Percentiles rank a stretch among this genome's conserved stretches.
These are phyloP conservation scores for Dichomitus squalens DNA, from an alignment of 1,284 basidiomycete species.

Conservation along the genomic window DNA sequence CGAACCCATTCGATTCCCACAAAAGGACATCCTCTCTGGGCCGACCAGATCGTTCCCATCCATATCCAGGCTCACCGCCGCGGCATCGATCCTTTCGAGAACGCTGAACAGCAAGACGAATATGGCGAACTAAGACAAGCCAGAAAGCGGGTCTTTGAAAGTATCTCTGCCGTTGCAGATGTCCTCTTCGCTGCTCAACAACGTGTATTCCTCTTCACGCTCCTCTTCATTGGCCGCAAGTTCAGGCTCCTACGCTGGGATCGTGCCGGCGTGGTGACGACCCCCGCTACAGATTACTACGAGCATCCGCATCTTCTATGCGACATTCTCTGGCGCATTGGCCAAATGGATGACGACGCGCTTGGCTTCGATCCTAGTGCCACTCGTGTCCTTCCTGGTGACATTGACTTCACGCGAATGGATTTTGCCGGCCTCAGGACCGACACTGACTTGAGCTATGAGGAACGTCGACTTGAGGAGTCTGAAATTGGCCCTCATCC, in stretches of 20 bases:
- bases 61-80: background rate
- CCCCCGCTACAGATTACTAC: slow-evolving; percentile 6
- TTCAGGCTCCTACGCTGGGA: slow-evolving; percentile 10
- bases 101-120: background rate
- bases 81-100: background rate
- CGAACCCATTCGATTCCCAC: background rate
- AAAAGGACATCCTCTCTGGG: background rate
- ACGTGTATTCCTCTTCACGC: slow-evolving; percentile 5
- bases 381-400: background rate
- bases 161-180: background rate
- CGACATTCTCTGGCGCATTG: no score
- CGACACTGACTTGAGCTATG: background rate
- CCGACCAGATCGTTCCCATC: slow-evolving; percentile 35
- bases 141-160: no score
- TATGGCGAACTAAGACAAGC: no score
- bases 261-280: slow-evolving; percentile 4
- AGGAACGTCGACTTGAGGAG: background rate
- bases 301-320: slow-evolving; percentile 1
- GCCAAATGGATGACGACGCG: background rate
- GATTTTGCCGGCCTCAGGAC: background rate
- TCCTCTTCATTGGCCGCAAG: background rate
- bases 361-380: slow-evolving; percentile 12
- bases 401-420: slow-evolving; percentile 5
- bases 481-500: background rate
- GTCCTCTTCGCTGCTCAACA: slow-evolving; percentile 2